phyloP scores from a whole-genome alignment of 805 yeast genomes.

The Hanseniaspora pseudoguilliermondii region DNA sequence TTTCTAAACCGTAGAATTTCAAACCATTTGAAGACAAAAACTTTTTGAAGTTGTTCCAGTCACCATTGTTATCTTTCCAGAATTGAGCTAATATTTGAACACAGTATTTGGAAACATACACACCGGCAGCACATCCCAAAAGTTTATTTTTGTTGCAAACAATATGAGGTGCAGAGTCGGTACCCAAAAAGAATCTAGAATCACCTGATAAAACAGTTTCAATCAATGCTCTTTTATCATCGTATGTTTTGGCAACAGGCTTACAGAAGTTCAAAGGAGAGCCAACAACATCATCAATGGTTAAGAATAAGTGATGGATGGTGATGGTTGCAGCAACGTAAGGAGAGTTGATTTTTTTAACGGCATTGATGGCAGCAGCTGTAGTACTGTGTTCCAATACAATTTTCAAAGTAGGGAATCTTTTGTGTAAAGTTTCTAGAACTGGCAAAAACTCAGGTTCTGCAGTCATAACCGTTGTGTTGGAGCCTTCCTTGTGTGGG shows the following conservation, averaged over 20 bases:
- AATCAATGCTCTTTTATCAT: slow-evolving; percentile 66
- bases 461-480: slow-evolving; percentile 84
- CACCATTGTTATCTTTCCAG: slow-evolving; percentile 45
- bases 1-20: slow-evolving; percentile 45
- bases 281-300: slow-evolving; percentile 94
- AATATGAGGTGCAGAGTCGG: slow-evolving; percentile 98
- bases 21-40: slow-evolving; percentile 71
- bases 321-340: slow-evolving; percentile 86
- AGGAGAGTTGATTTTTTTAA: slow-evolving; percentile 47
- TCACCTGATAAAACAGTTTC: slow-evolving; percentile 85
- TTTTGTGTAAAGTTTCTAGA: slow-evolving; percentile 56
- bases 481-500: slow-evolving; percentile 48
- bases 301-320: slow-evolving; percentile 82
- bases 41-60: slow-evolving; percentile 50
- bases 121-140: slow-evolving; percentile 93
- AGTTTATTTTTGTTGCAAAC: slow-evolving; percentile 61
- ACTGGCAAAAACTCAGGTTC: slow-evolving; percentile 90
- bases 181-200: slow-evolving; percentile 89
- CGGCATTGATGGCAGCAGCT: slow-evolving; percentile 68
- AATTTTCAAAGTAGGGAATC: slow-evolving; percentile 77
- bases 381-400: slow-evolving; percentile 93
- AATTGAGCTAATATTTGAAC: slow-evolving; percentile 75
- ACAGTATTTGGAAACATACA: slow-evolving; percentile 76
- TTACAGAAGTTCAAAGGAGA: slow-evolving; percentile 90
- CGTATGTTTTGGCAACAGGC: slow-evolving; percentile 91